Percentiles rank a stretch among this genome's conserved stretches.
Evolutionary conservation across 192 early-diverging fungal species (phyloP).

Genomic region (Umbelopsis sp.): DNA sequence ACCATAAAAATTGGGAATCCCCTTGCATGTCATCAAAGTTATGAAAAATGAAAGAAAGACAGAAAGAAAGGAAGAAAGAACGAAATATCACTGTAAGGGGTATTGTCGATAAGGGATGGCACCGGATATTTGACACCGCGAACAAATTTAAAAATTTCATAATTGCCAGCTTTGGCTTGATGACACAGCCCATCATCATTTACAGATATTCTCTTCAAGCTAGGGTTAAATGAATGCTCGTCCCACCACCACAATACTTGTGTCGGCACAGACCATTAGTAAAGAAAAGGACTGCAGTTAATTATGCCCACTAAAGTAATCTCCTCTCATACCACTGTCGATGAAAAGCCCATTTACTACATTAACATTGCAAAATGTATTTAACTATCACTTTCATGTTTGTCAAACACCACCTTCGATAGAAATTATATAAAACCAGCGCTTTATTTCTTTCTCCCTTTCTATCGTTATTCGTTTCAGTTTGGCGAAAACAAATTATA

Average conservation of each 20-base stretch:
- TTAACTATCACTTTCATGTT: neutral
- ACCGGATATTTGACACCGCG: neutral
- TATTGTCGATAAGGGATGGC: neutral
- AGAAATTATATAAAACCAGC: neutral
- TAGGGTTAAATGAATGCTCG: conserved; percentile 1
- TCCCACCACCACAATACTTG: neutral
- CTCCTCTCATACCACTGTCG: neutral
- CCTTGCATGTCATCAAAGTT: too few relatives aligned
- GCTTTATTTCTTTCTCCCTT: neutral
- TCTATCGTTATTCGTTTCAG: too few relatives aligned
- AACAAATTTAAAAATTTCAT: conserved; percentile 9
- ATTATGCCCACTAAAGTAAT: conserved; percentile 8
- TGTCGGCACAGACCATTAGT: conserved; percentile 3
- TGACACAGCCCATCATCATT: neutral
- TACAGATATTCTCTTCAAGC: neutral
- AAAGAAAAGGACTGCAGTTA: neutral
- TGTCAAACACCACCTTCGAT: neutral
- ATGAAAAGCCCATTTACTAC: neutral
- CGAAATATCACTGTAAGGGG: neutral
- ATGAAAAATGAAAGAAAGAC: neutral
- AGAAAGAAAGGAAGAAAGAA: too few relatives aligned
- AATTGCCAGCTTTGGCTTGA: conserved; percentile 18
- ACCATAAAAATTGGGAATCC: too few relatives aligned
- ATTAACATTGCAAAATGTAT: neutral
- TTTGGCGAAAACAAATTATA: too few relatives aligned